Percentiles rank a stretch among this genome's conserved stretches.
phyloP scores from a whole-genome alignment of 2,329 filamentous ascomycete genomes.

The Stemphylium lycopersici region DNA sequence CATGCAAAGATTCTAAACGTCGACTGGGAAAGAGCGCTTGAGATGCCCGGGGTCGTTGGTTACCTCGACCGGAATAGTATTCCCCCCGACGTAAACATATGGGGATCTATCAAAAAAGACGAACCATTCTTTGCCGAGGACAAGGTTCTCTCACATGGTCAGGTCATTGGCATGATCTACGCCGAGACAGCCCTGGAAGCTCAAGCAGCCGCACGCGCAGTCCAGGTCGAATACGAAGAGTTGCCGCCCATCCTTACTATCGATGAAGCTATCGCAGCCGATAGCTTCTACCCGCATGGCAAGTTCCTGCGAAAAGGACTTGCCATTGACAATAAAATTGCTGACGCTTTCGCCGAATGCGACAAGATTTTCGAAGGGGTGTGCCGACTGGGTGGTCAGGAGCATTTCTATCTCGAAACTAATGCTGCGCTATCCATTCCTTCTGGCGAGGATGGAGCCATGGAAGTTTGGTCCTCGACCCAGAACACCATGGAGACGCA shows the following conservation, averaged over 20 bases:
- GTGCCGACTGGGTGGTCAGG: conserved; percentile 88
- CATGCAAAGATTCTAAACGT: conserved; percentile 84
- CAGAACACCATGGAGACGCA: conserved; percentile 51
- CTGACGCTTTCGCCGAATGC: conserved; percentile 74
- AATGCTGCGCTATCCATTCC: conserved; percentile 84
- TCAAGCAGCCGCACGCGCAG: conserved; percentile 78
- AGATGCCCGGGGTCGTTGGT: conserved; percentile 84
- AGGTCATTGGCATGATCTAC: conserved; percentile 87
- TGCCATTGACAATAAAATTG: conserved; percentile 57
- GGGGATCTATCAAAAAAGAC: conserved; percentile 81
- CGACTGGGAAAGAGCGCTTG: conserved; percentile 74
- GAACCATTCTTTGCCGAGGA: conserved; percentile 91
- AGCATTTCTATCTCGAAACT: conserved; percentile 96
- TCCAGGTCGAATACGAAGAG: conserved; percentile 87
- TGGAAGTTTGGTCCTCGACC: conserved; percentile 73
- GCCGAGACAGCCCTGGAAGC: conserved; percentile 79
- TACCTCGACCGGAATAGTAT: conserved; percentile 84
- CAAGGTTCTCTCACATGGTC: conserved; percentile 82
- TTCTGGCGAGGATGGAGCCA: conserved; percentile 87
- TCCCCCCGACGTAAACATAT: conserved; percentile 81
- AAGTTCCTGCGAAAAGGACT: conserved; percentile 79
- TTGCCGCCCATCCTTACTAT: conserved; percentile 87
- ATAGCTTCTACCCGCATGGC: conserved; percentile 83
- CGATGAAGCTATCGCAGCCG: conserved; percentile 86
- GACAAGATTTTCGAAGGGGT: conserved; percentile 86